phyloP scores from a whole-genome alignment of 2,329 filamentous ascomycete species.

The Ramichloridium luteum region DNA sequence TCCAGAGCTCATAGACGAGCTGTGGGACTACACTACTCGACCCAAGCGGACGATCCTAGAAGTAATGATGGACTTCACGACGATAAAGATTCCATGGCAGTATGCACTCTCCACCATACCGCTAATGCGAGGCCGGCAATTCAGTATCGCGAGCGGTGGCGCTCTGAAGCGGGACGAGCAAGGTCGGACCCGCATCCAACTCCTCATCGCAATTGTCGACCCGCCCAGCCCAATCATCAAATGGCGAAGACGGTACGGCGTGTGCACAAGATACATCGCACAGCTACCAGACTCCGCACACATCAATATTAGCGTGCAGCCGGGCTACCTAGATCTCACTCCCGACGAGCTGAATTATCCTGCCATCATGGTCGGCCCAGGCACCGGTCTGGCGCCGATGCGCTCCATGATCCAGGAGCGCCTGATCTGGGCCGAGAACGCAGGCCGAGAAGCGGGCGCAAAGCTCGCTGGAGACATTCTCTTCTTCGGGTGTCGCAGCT shows the following conservation, averaged over 20 bases:
- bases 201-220: slow-evolving; percentile 25
- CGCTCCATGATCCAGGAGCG: slow-evolving; percentile 71
- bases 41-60: slow-evolving; percentile 85
- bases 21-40: slow-evolving; percentile 90
- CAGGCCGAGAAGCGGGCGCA: slow-evolving; percentile 3
- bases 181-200: slow-evolving; percentile 20
- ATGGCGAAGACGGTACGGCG: slow-evolving; percentile 75
- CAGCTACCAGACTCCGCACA: slow-evolving; percentile 46
- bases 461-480: slow-evolving; percentile 38
- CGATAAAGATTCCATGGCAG: slow-evolving; percentile 67
- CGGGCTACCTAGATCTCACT: slow-evolving; percentile 39
- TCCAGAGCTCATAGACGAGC: slow-evolving; percentile 71
- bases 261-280: slow-evolving; percentile 80
- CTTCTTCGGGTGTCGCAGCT: slow-evolving; percentile 76
- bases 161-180: slow-evolving; percentile 19
- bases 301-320: slow-evolving; percentile 47
- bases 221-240: slow-evolving; percentile 58
- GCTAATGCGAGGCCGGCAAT: slow-evolving; percentile 73
- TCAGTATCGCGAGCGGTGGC: slow-evolving; percentile 77
- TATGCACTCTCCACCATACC: slow-evolving; percentile 65
- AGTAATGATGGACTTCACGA: slow-evolving; percentile 79
- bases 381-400: slow-evolving; percentile 78
- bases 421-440: slow-evolving; percentile 25
- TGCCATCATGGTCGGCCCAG: slow-evolving; percentile 67
- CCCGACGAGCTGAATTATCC: slow-evolving; percentile 41